Percentiles rank a stretch among this genome's conserved stretches.
These are phyloP conservation scores for Camellia sinensis DNA, from an alignment of 148 eudicot species.

Conservation along the genomic window DNA sequence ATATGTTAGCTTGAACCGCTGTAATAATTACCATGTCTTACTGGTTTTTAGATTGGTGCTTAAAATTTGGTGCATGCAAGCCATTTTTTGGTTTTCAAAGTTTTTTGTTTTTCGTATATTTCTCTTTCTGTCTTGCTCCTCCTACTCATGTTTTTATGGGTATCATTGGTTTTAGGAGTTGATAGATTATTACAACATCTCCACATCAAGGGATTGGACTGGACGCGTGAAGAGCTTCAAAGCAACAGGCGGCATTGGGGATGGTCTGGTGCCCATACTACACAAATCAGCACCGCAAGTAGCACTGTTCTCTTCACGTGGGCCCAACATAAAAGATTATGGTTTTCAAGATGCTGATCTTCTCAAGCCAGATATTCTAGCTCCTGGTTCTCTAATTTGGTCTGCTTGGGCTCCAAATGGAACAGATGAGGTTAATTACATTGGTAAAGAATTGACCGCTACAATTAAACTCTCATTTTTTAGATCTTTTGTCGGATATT, in stretches of 20 bases:
- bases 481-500: background rate
- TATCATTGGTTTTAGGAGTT: conserved; percentile 50
- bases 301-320: conserved; percentile 90
- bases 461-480: background rate
- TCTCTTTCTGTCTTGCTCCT: background rate
- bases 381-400: conserved; percentile 98
- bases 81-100: background rate
- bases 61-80: background rate
- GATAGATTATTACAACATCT: conserved; percentile 78
- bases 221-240: conserved; percentile 85
- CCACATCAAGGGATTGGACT: conserved; percentile 92
- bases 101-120: background rate
- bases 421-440: conserved; percentile 84
- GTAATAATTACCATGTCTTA: background rate
- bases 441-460: conserved; percentile 41
- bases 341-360: conserved; percentile 92
- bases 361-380: conserved; percentile 95
- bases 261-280: conserved; percentile 68
- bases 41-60: background rate
- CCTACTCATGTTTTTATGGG: background rate
- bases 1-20: too few relatives aligned
- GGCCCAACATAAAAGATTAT: conserved; percentile 90
- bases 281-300: conserved; percentile 95
- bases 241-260: conserved; percentile 73
- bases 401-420: conserved; percentile 97